Conservation (phyloP, 208 protist species). For the Acanthamoeba lenticulata region DNA sequence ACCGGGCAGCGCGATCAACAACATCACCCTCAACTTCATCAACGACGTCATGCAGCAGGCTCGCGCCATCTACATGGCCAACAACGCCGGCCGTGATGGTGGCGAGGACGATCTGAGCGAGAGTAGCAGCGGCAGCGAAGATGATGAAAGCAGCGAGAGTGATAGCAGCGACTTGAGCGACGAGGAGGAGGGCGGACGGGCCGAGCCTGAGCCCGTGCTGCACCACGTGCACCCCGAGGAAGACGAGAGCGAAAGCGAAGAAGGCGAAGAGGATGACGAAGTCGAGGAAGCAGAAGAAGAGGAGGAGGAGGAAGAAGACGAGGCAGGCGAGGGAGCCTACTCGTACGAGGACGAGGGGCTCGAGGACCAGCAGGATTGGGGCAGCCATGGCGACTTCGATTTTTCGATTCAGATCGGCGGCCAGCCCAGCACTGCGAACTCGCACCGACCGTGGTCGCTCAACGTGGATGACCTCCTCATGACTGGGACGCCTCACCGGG, state of each 20-base stretch:
- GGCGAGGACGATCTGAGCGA: slow-evolving; percentile 7
- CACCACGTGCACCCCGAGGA: background rate
- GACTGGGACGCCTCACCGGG: background rate
- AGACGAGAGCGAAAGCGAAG: background rate
- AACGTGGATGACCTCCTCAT: slow-evolving; percentile 36
- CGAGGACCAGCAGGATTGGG: background rate
- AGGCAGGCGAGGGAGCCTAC: background rate
- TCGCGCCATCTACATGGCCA: too few species aligned
- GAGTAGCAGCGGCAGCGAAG: background rate
- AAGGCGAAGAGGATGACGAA: slow-evolving; percentile 31
- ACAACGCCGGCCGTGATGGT: background rate
- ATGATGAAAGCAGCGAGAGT: slow-evolving; percentile 10
- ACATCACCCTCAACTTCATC: slow-evolving; percentile 21
- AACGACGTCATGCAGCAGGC: background rate
- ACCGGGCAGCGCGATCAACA: background rate
- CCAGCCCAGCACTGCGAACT: background rate
- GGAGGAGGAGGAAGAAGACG: background rate
- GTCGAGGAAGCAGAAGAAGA: background rate
- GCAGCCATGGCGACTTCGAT: background rate
- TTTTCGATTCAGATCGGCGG: slow-evolving; percentile 42
- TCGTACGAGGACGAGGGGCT: slow-evolving; percentile 47
- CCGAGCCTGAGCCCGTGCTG: background rate
- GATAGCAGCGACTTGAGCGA: background rate
- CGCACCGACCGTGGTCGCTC: background rate
- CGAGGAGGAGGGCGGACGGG: background rate